A percentile compares a stretch with the other conserved stretches of the same genome.
These are phyloP conservation scores for Exutisphaerella laricina DNA, from an alignment of 2,329 filamentous ascomycete species.

Conservation along the genomic window DNA sequence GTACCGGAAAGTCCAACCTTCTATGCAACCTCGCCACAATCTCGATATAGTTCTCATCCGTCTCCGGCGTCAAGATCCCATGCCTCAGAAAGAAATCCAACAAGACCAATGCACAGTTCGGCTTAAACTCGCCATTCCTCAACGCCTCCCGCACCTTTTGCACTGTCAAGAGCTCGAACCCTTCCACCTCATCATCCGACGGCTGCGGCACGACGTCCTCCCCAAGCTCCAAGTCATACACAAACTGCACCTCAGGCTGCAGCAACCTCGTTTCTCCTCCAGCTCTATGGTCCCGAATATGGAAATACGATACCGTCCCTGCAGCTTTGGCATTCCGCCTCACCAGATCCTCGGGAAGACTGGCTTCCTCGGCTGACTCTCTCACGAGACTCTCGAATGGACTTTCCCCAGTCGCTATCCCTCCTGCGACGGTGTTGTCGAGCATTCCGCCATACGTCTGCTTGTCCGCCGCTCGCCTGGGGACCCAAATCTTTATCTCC, in stretches of 20 bases:
- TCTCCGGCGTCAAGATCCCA: constrained; percentile 69
- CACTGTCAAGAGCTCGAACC: constrained; percentile 71
- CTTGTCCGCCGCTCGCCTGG: constrained; percentile 68
- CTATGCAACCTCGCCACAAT: constrained; percentile 73
- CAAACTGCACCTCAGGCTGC: constrained; percentile 86
- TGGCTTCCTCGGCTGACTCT: constrained; percentile 86
- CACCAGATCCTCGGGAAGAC: constrained; percentile 65
- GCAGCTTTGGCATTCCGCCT: constrained; percentile 52
- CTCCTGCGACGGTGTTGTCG: constrained; percentile 89
- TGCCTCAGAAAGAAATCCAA: constrained; percentile 88
- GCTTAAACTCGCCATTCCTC: constrained; percentile 73
- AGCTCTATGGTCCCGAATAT: constrained; percentile 67
- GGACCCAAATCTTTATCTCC: constrained; percentile 77
- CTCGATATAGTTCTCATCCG: constrained; percentile 72
- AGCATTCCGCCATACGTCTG: constrained; percentile 86
- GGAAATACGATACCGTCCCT: constrained; percentile 78
- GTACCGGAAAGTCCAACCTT: constrained; percentile 63
- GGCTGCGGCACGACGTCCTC: constrained; percentile 64
- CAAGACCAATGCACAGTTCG: constrained; percentile 79
- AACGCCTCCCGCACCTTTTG: constrained; percentile 69
- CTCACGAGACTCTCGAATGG: constrained; percentile 77
- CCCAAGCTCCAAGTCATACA: constrained; percentile 81
- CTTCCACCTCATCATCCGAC: constrained; percentile 82
- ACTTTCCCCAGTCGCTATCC: constrained; percentile 72
- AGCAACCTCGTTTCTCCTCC: constrained; percentile 76